phyloP scores from a whole-genome alignment of 2,329 filamentous ascomycete genomes.

The Colletotrichum sp. region DNA sequence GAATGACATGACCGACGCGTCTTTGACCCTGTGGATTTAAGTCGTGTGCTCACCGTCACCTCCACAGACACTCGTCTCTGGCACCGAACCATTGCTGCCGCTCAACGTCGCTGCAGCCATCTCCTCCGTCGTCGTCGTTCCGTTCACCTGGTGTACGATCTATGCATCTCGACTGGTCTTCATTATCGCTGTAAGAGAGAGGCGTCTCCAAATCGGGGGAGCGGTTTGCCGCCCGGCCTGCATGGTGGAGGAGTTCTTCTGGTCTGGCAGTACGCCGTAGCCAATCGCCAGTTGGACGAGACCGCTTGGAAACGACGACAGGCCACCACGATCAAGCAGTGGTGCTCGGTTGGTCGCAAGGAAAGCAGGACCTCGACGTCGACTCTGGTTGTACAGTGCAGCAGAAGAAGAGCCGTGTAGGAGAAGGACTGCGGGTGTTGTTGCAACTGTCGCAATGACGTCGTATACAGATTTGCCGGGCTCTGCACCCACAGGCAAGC shows the following conservation, averaged over 20 bases:
- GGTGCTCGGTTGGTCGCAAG: not conserved
- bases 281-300: conserved; percentile 8
- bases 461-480: conserved; percentile 36
- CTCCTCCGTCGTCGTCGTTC: not conserved
- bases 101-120: not conserved
- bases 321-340: not conserved
- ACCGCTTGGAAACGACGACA: not conserved
- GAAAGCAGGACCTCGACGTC: not conserved
- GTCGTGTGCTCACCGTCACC: conserved; percentile 12
- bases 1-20: conserved; percentile 17
- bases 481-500: conserved; percentile 38
- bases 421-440: not conserved
- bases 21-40: conserved; percentile 15
- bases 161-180: conserved; percentile 8
- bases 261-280: conserved; percentile 16
- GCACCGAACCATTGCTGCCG: conserved; percentile 6
- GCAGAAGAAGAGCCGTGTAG: not conserved
- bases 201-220: conserved; percentile 17
- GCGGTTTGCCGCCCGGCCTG: conserved; percentile 15
- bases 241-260: conserved; percentile 11
- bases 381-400: not conserved
- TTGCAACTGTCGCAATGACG: conserved; percentile 32
- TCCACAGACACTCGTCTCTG: conserved; percentile 4
- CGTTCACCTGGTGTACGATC: not conserved
- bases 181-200: conserved; percentile 12